Evolutionary conservation across 1,284 basidiomycete genomes (phyloP), one percentile per base, ranked within the genome.

Genomic region (Austroboletus niveus): DNA sequence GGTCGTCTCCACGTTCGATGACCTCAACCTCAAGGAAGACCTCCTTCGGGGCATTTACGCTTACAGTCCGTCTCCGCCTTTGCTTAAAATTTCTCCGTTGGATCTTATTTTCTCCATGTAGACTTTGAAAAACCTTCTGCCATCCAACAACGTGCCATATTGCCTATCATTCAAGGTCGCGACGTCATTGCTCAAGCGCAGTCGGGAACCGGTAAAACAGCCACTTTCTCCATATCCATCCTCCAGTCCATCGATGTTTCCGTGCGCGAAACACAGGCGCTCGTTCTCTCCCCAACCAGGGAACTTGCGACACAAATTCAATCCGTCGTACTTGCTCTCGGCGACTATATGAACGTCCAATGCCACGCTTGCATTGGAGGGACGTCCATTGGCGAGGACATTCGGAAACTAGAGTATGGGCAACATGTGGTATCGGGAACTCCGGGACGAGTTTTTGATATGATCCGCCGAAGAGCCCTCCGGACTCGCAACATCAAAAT

Each of bases 201-300:
- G 74, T 98, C 96, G 27, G 97, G 97, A 68, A 99, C 97, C 27
- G 97, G 97, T 81, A 99, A 99, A 89, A 99, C 97, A 4, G 97
- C 97, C 8, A 99, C 97, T 5, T 99, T 94, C 73, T 92, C 92
- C 59, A 95, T 96, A 65, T 89, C 92, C 60, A 91, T 93, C 66
- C 84, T 96, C 45, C 93, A 96, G 67, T 92, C 94, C 54, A 98
- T 99, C 81, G 97, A 99, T 72, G 87, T 95, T 38, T 89, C 89
- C 40, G 82, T 98, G 47, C 87, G 95, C 53, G 96, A 98, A 72
- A 97, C 94, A 1, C 97, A 99, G 71, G 97, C 94, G 0, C 87
- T 99, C 45, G 88, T 99, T 42, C 84, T 99, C 40, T 96, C 94
- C 22, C 91, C 94, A 2, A 98, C 95, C 9, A 89, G 94, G 62